phyloP scores from a whole-genome alignment of 2,329 filamentous ascomycete genomes.

The Trichoderma brevicompactum region DNA sequence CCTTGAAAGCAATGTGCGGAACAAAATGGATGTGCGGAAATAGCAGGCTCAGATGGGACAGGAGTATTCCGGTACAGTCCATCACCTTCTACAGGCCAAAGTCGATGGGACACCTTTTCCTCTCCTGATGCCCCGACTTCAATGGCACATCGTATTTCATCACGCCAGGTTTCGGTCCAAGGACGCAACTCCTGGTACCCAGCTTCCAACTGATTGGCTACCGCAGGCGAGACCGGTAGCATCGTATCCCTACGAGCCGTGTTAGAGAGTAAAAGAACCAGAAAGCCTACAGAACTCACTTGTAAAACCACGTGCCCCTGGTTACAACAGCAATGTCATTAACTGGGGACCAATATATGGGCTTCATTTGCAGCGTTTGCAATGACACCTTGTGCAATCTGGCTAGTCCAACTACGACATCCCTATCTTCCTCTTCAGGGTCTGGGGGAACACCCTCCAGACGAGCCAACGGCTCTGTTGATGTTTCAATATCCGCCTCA shows the following conservation, averaged over 20 bases:
- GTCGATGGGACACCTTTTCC: slow-evolving; percentile 81
- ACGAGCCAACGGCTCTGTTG: slow-evolving; percentile 24
- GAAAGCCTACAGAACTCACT: slow-evolving; percentile 44
- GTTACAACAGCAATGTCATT: slow-evolving; percentile 84
- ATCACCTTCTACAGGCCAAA: slow-evolving; percentile 70
- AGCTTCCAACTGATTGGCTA: slow-evolving; percentile 91
- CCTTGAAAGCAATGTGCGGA: slow-evolving; percentile 63
- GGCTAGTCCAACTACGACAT: slow-evolving; percentile 87
- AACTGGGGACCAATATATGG: slow-evolving; percentile 96
- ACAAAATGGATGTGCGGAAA: slow-evolving; percentile 62
- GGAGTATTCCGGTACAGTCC: slow-evolving; percentile 31
- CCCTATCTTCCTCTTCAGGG: slow-evolving; percentile 44
- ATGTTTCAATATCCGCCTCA: slow-evolving; percentile 23
- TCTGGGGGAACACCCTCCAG: slow-evolving; percentile 16
- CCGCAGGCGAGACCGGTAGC: slow-evolving; percentile 80
- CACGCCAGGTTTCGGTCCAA: slow-evolving; percentile 90
- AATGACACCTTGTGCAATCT: slow-evolving; percentile 86
- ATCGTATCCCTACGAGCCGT: slow-evolving; percentile 69
- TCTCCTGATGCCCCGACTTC: slow-evolving; percentile 89
- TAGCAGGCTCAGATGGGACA: slow-evolving; percentile 43
- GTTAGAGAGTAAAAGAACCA: slow-evolving; percentile 30
- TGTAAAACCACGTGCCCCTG: slow-evolving; percentile 96
- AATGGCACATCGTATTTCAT: slow-evolving; percentile 87
- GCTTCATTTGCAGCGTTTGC: slow-evolving; percentile 84
- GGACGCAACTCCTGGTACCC: slow-evolving; percentile 85